Conservation (phyloP, 208 protist species). For the Sergeia podlipaevii region DNA sequence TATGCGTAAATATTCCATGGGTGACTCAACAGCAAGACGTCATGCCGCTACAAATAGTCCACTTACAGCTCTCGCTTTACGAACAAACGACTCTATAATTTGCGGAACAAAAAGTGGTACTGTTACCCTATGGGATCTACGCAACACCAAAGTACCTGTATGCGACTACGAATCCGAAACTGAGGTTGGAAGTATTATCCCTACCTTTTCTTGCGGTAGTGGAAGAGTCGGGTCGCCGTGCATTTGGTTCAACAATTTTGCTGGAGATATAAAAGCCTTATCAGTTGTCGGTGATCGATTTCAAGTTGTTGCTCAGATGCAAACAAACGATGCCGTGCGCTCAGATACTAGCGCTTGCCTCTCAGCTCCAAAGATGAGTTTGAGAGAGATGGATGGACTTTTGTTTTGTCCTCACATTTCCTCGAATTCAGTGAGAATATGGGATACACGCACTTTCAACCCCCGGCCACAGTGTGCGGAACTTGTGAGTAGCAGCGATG, state of each 20-base stretch:
- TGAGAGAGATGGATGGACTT: slow-evolving; percentile 19
- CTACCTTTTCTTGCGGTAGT: background rate
- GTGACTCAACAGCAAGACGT: no score
- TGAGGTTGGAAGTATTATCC: slow-evolving; percentile 15
- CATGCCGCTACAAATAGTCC: no score
- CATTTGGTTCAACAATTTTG: slow-evolving; percentile 29
- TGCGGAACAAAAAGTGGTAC: slow-evolving; percentile 38
- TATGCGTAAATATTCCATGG: slow-evolving; percentile 19
- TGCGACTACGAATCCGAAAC: slow-evolving; percentile 17
- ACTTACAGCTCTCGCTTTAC: slow-evolving; percentile 25
- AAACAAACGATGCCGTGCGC: slow-evolving; percentile 20
- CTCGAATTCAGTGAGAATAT: slow-evolving; percentile 23
- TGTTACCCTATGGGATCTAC: slow-evolving; percentile 61
- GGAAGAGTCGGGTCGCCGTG: slow-evolving; percentile 6
- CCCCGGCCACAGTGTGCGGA: background rate
- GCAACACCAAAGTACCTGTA: slow-evolving; percentile 6
- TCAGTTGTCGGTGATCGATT: slow-evolving; percentile 18
- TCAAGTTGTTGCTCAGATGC: slow-evolving; percentile 7
- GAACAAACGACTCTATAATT: slow-evolving; percentile 18
- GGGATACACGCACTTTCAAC: slow-evolving; percentile 6
- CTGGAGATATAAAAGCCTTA: slow-evolving; percentile 13
- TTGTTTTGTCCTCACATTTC: slow-evolving; percentile 39
- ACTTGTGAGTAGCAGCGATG: no score
- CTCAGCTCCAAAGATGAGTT: slow-evolving; percentile 21
- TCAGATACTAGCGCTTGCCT: slow-evolving; percentile 25